Percentiles rank a stretch among this genome's conserved stretches.
These are phyloP conservation scores for Didymella lethalis DNA, from an alignment of 2,329 filamentous ascomycete genomes.

Conservation along the genomic window DNA sequence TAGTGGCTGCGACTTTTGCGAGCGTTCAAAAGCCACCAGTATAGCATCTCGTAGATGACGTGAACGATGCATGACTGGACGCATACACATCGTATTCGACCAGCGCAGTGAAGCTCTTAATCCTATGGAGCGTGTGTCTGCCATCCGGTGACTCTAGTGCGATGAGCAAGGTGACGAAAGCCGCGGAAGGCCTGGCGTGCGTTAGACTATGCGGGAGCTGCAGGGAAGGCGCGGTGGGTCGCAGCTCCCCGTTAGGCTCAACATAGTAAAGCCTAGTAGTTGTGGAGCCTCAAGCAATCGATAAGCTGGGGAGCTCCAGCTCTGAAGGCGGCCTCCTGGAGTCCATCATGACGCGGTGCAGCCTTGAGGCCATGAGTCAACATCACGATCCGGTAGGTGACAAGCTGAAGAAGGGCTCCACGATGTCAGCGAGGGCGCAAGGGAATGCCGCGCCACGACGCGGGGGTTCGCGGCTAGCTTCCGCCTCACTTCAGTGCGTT, in stretches of 20 bases:
- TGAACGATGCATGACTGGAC: slow-evolving; percentile 4
- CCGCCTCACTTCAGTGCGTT: slow-evolving; percentile 34
- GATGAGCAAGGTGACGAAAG: slow-evolving; percentile 2
- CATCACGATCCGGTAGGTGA: slow-evolving; percentile 6
- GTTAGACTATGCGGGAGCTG: slow-evolving; percentile 28
- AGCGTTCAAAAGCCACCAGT: slow-evolving; percentile 29
- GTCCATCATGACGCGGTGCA: slow-evolving; percentile 10
- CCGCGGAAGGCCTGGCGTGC: slow-evolving; percentile 24
- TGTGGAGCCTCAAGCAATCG: slow-evolving; percentile 21
- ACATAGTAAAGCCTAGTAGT: slow-evolving; percentile 31
- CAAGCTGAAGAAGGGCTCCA: slow-evolving; percentile 16
- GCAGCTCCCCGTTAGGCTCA: slow-evolving; percentile 30
- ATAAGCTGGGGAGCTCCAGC: slow-evolving; percentile 13
- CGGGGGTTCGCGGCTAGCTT: slow-evolving; percentile 27
- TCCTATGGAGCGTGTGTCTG: not conserved
- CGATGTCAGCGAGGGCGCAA: slow-evolving; percentile 18
- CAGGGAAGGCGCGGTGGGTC: slow-evolving; percentile 34
- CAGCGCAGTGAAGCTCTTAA: not conserved
- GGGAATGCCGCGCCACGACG: slow-evolving; percentile 19
- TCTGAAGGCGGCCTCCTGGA: slow-evolving; percentile 14
- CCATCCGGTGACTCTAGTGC: slow-evolving; percentile 1
- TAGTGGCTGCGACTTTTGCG: slow-evolving; percentile 73
- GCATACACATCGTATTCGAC: not conserved
- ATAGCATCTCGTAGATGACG: not conserved
- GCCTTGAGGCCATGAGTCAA: slow-evolving; percentile 18